phyloP scores from a whole-genome alignment of 164 flowering plant species.

The Chloranthus sessilifolius region DNA sequence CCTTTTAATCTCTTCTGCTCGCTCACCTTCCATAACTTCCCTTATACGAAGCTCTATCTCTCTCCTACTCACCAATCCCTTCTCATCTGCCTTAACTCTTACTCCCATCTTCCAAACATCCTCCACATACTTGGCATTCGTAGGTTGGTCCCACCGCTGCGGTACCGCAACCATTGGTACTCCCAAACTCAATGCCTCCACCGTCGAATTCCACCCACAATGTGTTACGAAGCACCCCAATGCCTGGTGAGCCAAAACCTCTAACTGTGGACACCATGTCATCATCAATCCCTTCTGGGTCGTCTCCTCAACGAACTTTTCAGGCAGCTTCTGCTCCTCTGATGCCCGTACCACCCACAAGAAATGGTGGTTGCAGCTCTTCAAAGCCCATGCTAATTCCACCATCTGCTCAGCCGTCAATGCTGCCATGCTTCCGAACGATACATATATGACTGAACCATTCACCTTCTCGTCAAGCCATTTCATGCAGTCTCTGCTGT shows the following conservation, averaged over 20 bases:
- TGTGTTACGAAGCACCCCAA: slow-evolving; percentile 55
- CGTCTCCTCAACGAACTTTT: slow-evolving; percentile 22
- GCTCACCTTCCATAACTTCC: slow-evolving; percentile 44
- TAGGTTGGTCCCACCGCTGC: slow-evolving; percentile 42
- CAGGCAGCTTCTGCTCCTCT: slow-evolving; percentile 35
- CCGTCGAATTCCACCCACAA: slow-evolving; percentile 52
- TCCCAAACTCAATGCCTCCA: slow-evolving; percentile 52
- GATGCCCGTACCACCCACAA: slow-evolving; percentile 44
- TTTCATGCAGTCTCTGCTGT: slow-evolving; percentile 10
- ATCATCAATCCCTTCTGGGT: slow-evolving; percentile 31
- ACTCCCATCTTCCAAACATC: slow-evolving; percentile 50
- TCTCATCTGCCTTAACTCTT: slow-evolving; percentile 28
- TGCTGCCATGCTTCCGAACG: slow-evolving; percentile 29
- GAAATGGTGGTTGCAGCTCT: slow-evolving; percentile 10
- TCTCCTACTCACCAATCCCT: slow-evolving; percentile 29
- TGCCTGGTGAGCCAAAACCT: slow-evolving; percentile 35
- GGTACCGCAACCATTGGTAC: slow-evolving; percentile 53
- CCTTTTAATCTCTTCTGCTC: slow-evolving; percentile 18
- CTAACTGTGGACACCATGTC: slow-evolving; percentile 39
- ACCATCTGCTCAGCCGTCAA: slow-evolving; percentile 22
- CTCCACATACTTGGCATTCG: slow-evolving; percentile 39
- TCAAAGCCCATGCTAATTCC: slow-evolving; percentile 29
- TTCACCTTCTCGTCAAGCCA: slow-evolving; percentile 28
- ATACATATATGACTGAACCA: slow-evolving; percentile 29
- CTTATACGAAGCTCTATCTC: slow-evolving; percentile 29